Evolutionary conservation across 306 rosid genomes (phyloP), one percentile per base, ranked within the genome.

Genomic region (Cajanus cajan): DNA sequence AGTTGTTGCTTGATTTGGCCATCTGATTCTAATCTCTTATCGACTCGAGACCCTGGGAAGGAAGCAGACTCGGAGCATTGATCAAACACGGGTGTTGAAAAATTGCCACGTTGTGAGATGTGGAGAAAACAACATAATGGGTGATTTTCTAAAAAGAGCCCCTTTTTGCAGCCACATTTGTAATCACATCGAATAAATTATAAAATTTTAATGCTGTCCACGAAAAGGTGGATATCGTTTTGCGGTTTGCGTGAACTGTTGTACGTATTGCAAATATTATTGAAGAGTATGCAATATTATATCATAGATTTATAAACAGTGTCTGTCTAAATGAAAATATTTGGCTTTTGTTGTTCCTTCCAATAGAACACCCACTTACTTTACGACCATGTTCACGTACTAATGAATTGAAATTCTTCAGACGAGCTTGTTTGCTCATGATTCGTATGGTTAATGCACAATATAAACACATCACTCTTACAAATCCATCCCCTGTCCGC

Each of bases 181-280:
- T 68, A 21, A 81, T 44, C 43, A 58, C 40, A 71, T 41, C 15
- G 14, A 12, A 36, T 51, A 21, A 43, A 63, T 70, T 63, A 16
- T 63, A 77, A 21, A 43, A 63, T 70, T 63, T 13, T 63, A 77
- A 18, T 13, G 76, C 64, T 51, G 47, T 55, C 40, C 48, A 55
- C 39, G 25, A 76, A 43, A 41, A 40, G 58, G 55, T 71, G 37
- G 47, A 36, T 4, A 14, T 25, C 7, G n/a, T n/a, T n/a, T n/a
- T n/a, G n/a, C n/a, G n/a, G 25, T 59, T 69, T 45, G 36, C 55
- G 51, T 34, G 59, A 70, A 51, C 40, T 10, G 16, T 3, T 22
- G 11, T 15, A 14, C n/a, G n/a, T 8, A 6, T 43, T 44, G 62
- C 67, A 61, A 44, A 50, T 50, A 6, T n/a, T 61, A 77, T n/a